Evolutionary conservation across 176 grass and related monocot species (phyloP), one percentile per base, ranked within the genome.

Genomic region (Chrysopogon serrulatus): DNA sequence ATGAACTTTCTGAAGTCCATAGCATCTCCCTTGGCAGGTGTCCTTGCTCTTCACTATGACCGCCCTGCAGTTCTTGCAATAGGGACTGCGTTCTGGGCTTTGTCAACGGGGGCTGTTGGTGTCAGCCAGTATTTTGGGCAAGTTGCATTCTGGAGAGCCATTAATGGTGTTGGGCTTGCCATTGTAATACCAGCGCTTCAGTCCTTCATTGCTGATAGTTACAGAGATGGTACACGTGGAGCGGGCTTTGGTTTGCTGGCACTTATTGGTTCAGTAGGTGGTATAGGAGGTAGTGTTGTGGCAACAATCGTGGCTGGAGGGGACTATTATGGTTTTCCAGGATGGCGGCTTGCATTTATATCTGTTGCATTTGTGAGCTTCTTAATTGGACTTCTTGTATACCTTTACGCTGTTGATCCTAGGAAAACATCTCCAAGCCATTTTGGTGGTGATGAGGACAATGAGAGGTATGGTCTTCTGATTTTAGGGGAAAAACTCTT

Each of bases 181-280:
- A 96, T 99, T 78, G 96, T 99, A 15, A 96, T 99, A 73, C 93
- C 93, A 2, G 86, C 93, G 23, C 91, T 99, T 34, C 91, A 95
- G 77, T 99, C 96, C 34, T 99, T 96, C 86, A 92, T 99, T 60
- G 96, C 93, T 66, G 93, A 99, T 90, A 99, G 96, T 79, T 98
- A 98, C 69, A 91, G 73, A 82, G 96, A 95, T 77, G 91, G 91
- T 28, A 80, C 87, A 24, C 93, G 91, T 10, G 91, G 96, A 44
- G 82, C 87, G 1, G 96, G 96, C 30, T 98, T 98, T 85, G 96
- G 96, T 65, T 82, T 98, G 40, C 86, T 98, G 40, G 80, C 73
- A 31, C 80, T 98, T 80, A 82, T 95, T 44, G 91, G 93, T 90
- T 77, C 91, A 24, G 80, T 98, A 80, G 96, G 96, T 68, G 91